These are phyloP conservation scores for Pleoardoris graminearum DNA, from an alignment of 2,329 filamentous ascomycete genomes.

Conservation along the genomic window DNA sequence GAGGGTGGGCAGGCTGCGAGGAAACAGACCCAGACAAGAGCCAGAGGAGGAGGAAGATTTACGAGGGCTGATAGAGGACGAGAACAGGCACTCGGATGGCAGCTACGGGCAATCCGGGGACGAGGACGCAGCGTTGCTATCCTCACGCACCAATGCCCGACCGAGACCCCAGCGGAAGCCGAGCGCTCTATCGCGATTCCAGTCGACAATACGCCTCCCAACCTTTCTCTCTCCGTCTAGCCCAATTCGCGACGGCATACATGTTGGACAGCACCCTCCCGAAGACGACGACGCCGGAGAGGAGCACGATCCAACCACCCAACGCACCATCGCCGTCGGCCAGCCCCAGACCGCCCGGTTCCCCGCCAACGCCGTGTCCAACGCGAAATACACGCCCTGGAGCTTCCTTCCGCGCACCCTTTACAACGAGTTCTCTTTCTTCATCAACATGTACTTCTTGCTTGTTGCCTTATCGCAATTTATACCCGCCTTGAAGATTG, in stretches of 20 bases:
- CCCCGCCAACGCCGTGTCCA: slow-evolving; percentile 88
- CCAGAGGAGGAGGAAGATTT: slow-evolving; percentile 66
- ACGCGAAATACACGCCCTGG: slow-evolving; percentile 95
- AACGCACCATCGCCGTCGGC: slow-evolving; percentile 76
- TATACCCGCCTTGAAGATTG: slow-evolving; percentile 85
- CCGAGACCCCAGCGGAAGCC: slow-evolving; percentile 27
- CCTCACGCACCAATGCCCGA: slow-evolving; percentile 41
- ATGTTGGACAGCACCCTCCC: slow-evolving; percentile 24
- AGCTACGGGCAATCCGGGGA: slow-evolving; percentile 60
- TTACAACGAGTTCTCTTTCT: slow-evolving; percentile 99
- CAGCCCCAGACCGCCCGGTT: slow-evolving; percentile 73
- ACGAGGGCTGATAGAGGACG: slow-evolving; percentile 66
- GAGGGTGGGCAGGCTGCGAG: slow-evolving; percentile 53
- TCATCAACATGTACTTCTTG: slow-evolving; percentile 99
- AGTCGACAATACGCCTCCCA: slow-evolving; percentile 64
- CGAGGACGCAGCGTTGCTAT: slow-evolving; percentile 76
- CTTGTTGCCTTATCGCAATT: slow-evolving; percentile 93
- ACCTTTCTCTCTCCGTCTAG: slow-evolving; percentile 59
- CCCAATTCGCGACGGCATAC: slow-evolving; percentile 28
- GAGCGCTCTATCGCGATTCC: slow-evolving; percentile 50
- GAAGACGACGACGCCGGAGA: slow-evolving; percentile 51
- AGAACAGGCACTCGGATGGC: slow-evolving; percentile 61
- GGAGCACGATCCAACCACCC: slow-evolving; percentile 64
- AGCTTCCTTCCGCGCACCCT: slow-evolving; percentile 92
- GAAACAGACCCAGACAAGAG: slow-evolving; percentile 48